phyloP scores from a whole-genome alignment of 305 asterid species.

The Caryopteris hybrid region DNA sequence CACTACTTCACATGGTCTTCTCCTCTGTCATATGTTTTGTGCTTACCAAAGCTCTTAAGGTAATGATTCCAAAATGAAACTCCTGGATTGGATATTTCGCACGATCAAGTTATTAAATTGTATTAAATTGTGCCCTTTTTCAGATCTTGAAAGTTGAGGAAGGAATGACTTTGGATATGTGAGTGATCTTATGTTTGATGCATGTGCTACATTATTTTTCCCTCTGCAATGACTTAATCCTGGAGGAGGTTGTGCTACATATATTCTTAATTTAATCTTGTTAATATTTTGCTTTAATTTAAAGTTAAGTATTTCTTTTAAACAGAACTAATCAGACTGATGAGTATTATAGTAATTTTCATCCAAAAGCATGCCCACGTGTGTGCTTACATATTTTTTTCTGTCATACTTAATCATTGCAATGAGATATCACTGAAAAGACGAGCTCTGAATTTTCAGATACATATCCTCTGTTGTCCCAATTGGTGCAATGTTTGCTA shows the following conservation, averaged over 20 bases:
- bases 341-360: not conserved
- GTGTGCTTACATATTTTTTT: not conserved
- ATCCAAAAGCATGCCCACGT: not conserved
- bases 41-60: slow-evolving; percentile 85
- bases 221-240: not conserved
- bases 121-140: slow-evolving; percentile 7
- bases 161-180: slow-evolving; percentile 95
- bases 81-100: slow-evolving; percentile 8
- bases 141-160: slow-evolving; percentile 88
- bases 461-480: slow-evolving; percentile 73
- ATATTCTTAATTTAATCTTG: not conserved
- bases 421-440: not conserved
- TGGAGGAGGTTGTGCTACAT: not conserved
- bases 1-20: slow-evolving; percentile 95
- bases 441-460: slow-evolving; percentile 36
- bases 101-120: slow-evolving; percentile 2
- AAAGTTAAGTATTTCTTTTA: not conserved
- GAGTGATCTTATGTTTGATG: slow-evolving; percentile 28
- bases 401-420: not conserved
- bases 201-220: not conserved
- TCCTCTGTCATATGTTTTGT: slow-evolving; percentile 82
- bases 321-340: not conserved
- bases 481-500: slow-evolving; percentile 92
- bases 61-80: slow-evolving; percentile 23
- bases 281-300: not conserved